Base-by-base conservation (phyloP, 163 green algal species). In the Picocystis sp. region DNA sequence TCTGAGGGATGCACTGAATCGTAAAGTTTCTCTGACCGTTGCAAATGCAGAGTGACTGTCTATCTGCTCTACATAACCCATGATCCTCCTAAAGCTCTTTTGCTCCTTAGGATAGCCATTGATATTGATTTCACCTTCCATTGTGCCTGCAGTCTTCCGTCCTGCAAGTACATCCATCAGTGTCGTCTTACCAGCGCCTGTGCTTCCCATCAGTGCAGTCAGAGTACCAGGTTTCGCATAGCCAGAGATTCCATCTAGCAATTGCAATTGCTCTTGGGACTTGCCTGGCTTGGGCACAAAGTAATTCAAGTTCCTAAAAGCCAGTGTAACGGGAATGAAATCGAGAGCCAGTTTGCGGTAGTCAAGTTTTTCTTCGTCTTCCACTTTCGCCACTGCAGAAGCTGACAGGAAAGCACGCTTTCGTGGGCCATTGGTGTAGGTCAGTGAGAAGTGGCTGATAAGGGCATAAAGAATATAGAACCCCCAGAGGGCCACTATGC, bases 121-220 rank as follows among this genome's bases (percentile, higher is more conserved):
- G 42, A 84, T 43, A 22, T 62, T 35, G 22, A 83, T 57, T 11
- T 67, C 54, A 13, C 76, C 76, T 15, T 53, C 65, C 49, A 80
- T 54, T 23, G 42, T 55, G 12, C 76, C 76, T 17, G 45, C n/a
- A 54, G 69, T 83, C 49, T 81, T 83, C 52, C 65, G 66, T 5
- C 78, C 75, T 15, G 78, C 70, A 21, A 85, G 55, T 13, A 81
- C 62, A 53, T 87, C 78, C 62, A 91, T 71, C 17, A 92, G 65
- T 0, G 81, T 89, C 2, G 76, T 85, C 72, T 90, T 89, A 57
- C 80, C 77, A 3, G 79, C 79, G 33, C 79, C 79, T 53, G 55
- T 13, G 45, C 1, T 53, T 19, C 79, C 79, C 66, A 89, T 86
- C 1, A 89, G 72, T 2, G 79, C 78, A 9, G 71, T 80, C 44